Evolutionary conservation across 2,329 filamentous ascomycete species (phyloP).

Genomic region (Achaetomium macrosporum): DNA sequence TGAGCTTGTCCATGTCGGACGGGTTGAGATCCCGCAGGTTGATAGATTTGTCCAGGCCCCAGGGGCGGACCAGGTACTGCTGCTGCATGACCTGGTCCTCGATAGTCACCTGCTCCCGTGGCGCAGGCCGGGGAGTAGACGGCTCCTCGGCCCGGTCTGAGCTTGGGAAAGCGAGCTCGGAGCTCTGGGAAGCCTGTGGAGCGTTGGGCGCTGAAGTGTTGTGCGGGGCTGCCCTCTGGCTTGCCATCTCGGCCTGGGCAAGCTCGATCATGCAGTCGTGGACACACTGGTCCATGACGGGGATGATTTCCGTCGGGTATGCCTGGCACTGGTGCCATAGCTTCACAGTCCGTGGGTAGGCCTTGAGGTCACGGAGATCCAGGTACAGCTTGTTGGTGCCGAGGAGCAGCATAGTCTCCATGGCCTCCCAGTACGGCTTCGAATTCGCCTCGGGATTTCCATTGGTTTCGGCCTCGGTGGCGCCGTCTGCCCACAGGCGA

Average conservation of each 20-base stretch:
- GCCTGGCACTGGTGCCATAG: slow-evolving; percentile 92
- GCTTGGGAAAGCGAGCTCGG: slow-evolving; percentile 69
- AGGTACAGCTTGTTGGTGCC: slow-evolving; percentile 81
- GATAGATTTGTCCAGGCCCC: slow-evolving; percentile 77
- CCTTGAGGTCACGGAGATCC: slow-evolving; percentile 81
- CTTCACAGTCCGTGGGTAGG: slow-evolving; percentile 88
- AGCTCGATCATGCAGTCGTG: slow-evolving; percentile 92
- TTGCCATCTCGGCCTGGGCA: slow-evolving; percentile 71
- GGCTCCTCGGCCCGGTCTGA: slow-evolving; percentile 62
- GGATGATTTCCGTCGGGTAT: slow-evolving; percentile 94
- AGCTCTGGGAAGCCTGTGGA: slow-evolving; percentile 54
- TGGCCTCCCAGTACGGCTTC: slow-evolving; percentile 75
- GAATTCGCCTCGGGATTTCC: slow-evolving; percentile 65
- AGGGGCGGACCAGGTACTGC: slow-evolving; percentile 81
- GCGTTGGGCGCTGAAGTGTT: slow-evolving; percentile 42
- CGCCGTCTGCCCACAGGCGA: slow-evolving; percentile 83
- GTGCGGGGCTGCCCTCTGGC: slow-evolving; percentile 54
- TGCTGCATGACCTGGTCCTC: slow-evolving; percentile 76
- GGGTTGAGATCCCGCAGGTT: slow-evolving; percentile 95
- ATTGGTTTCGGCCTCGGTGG: slow-evolving; percentile 67
- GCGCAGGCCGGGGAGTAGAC: slow-evolving; percentile 39
- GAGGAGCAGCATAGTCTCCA: slow-evolving; percentile 86
- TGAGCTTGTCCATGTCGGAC: slow-evolving; percentile 91
- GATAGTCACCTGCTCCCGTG: slow-evolving; percentile 49
- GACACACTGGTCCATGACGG: slow-evolving; percentile 89